Conservation (phyloP, 2,329 filamentous ascomycete species). For the Chrysoporthe puriensis region DNA sequence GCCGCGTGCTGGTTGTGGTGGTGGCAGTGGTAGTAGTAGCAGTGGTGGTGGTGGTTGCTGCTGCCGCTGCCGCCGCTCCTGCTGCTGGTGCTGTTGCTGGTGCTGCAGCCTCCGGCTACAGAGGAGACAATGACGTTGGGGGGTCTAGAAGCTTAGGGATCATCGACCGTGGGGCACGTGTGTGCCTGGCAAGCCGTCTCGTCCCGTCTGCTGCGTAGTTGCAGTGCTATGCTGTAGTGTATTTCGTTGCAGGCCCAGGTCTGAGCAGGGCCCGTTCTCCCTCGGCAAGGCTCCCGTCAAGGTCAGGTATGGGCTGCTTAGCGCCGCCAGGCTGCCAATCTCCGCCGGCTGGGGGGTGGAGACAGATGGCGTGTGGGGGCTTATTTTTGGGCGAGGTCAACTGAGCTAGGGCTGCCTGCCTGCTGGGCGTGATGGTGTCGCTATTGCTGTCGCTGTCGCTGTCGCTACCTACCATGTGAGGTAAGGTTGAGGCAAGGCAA, state of each 20-base stretch:
- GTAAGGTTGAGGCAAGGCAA: too few relatives aligned
- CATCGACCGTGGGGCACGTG: background rate
- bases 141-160: conserved; percentile 11
- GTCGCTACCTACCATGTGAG: too few relatives aligned
- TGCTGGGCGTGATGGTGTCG: too few relatives aligned
- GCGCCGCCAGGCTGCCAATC: background rate
- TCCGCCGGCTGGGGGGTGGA: background rate
- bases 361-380: background rate
- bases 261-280: too few relatives aligned
- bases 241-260: too few relatives aligned
- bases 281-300: too few relatives aligned
- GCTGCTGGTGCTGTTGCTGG: background rate
- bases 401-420: too few relatives aligned
- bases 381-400: background rate
- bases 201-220: background rate
- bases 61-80: background rate
- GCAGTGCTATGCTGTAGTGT: too few relatives aligned
- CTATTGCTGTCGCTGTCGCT: too few relatives aligned
- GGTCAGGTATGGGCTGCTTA: too few relatives aligned
- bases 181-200: conserved; percentile 1
- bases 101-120: background rate
- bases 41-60: background rate
- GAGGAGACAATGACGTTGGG: conserved; percentile 23
- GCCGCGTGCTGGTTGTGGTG: background rate
- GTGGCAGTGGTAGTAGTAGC: background rate